Conservation (phyloP, 1,139 yeast species). For the Saccharomyces hybrid region DNA sequence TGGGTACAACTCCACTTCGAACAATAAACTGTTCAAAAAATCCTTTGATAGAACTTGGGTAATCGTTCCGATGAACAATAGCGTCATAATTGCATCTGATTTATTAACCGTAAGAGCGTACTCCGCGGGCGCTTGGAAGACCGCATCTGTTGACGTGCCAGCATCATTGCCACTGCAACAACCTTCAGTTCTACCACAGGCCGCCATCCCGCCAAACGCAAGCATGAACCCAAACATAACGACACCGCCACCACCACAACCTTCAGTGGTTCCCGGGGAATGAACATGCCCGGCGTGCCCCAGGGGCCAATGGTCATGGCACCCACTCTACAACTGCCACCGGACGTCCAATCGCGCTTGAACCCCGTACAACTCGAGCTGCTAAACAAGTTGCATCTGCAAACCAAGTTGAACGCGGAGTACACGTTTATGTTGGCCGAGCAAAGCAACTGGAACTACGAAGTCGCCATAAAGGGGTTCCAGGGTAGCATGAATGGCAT, state of each 20-base stretch:
- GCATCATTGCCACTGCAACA: not conserved
- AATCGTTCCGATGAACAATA: constrained; percentile 65
- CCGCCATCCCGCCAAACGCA: constrained; percentile 9
- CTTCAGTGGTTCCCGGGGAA: constrained; percentile 2
- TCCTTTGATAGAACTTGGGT: constrained; percentile 84
- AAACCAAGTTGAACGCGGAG: constrained; percentile 69
- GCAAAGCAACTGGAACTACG: constrained; percentile 81
- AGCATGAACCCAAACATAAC: constrained; percentile 7
- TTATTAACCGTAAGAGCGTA: constrained; percentile 59
- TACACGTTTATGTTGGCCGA: constrained; percentile 80
- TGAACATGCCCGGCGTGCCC: constrained; percentile 8
- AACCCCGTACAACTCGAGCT: constrained; percentile 57
- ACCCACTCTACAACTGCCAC: constrained; percentile 32
- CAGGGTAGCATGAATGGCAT: constrained; percentile 50
- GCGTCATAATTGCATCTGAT: constrained; percentile 80
- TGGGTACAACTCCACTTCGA: constrained; percentile 23
- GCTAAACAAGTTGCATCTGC: constrained; percentile 55
- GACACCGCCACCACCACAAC: constrained; percentile 13
- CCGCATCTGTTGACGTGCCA: not conserved
- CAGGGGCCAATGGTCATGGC: constrained; percentile 13
- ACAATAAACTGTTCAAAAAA: constrained; percentile 48
- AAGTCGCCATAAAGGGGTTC: constrained; percentile 63
- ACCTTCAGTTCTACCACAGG: not conserved
- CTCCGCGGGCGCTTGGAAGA: constrained; percentile 54
- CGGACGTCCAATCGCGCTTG: constrained; percentile 48